A percentile compares a stretch with the other conserved stretches of the same genome.
phyloP scores from a whole-genome alignment of 495 filamentous ascomycete genomes.

The Bryoglossum gracile region DNA sequence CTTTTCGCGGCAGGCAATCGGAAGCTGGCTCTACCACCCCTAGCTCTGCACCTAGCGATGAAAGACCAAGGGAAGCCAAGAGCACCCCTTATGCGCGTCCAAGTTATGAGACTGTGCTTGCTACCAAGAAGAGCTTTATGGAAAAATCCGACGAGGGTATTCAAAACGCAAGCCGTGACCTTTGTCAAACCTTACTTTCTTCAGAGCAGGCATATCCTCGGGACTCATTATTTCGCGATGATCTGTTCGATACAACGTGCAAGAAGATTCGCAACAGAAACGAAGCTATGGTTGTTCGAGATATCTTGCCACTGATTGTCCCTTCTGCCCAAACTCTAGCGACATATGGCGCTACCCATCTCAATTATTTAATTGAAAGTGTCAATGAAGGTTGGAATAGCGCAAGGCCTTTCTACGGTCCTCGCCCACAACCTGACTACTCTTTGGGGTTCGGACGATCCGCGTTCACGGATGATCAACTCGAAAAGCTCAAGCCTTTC shows the following conservation, averaged over 20 bases:
- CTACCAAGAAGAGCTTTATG: constrained; percentile 37
- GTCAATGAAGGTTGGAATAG: constrained; percentile 38
- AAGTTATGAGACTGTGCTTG: constrained; percentile 29
- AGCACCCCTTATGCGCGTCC: constrained; percentile 32
- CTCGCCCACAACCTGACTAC: constrained; percentile 41
- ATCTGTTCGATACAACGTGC: constrained; percentile 29
- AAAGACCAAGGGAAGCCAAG: constrained; percentile 33
- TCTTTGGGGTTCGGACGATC: constrained; percentile 35
- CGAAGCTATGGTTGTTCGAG: constrained; percentile 32
- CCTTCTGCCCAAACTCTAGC: constrained; percentile 31
- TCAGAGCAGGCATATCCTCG: constrained; percentile 27
- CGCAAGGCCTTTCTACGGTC: too few relatives aligned
- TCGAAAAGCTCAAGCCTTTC: constrained; percentile 33
- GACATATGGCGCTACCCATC: constrained; percentile 25
- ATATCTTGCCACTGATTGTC: constrained; percentile 33
- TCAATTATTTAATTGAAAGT: constrained; percentile 33
- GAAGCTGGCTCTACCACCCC: constrained; percentile 21
- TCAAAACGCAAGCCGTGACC: constrained; percentile 21
- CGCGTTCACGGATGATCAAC: constrained; percentile 35
- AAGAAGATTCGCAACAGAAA: constrained; percentile 29
- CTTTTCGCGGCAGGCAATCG: too few relatives aligned
- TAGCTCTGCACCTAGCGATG: constrained; percentile 34
- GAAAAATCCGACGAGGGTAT: constrained; percentile 27
- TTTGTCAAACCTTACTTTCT: constrained; percentile 28
- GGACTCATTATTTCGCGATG: constrained; percentile 32